Evolutionary conservation across 495 filamentous ascomycete species (phyloP).

Genomic region (Xylaria longipes): DNA sequence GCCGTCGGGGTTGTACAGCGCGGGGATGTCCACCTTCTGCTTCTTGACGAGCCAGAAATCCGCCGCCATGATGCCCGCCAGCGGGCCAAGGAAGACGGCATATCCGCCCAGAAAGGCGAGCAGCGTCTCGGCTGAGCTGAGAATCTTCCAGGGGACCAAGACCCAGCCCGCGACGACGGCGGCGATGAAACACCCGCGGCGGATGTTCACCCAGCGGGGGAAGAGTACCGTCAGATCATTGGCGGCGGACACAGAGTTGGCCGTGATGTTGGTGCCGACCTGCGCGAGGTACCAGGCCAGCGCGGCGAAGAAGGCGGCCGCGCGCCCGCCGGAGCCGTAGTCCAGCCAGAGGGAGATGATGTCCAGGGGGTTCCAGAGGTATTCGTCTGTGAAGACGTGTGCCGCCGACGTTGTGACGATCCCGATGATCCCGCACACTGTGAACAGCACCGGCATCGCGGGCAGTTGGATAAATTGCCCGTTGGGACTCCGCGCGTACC

Average conservation of each 20-base stretch:
- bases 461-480: slow-evolving; percentile 64
- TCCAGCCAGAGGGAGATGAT: slow-evolving; percentile 57
- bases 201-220: slow-evolving; percentile 65
- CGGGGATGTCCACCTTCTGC: slow-evolving; percentile 64
- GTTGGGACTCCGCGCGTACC: slow-evolving; percentile 59
- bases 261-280: slow-evolving; percentile 66
- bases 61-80: slow-evolving; percentile 68
- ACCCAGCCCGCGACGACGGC: slow-evolving; percentile 61
- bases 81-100: slow-evolving; percentile 71
- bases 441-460: slow-evolving; percentile 66
- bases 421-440: slow-evolving; percentile 56
- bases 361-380: slow-evolving; percentile 63
- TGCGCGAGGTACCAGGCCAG: slow-evolving; percentile 58
- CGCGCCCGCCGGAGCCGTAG: slow-evolving; percentile 49
- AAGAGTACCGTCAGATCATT: slow-evolving; percentile 66
- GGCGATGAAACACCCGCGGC: slow-evolving; percentile 60
- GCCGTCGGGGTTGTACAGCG: slow-evolving; percentile 60
- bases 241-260: slow-evolving; percentile 62
- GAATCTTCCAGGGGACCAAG: slow-evolving; percentile 68
- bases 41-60: slow-evolving; percentile 74
- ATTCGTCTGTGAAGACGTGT: slow-evolving; percentile 58
- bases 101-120: slow-evolving; percentile 69
- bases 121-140: slow-evolving; percentile 62
- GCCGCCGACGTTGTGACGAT: slow-evolving; percentile 60
- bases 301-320: slow-evolving; percentile 65